Evolutionary conservation across 768 basidiomycete species (phyloP).

Genomic region (Phanerochaete carnosa): DNA sequence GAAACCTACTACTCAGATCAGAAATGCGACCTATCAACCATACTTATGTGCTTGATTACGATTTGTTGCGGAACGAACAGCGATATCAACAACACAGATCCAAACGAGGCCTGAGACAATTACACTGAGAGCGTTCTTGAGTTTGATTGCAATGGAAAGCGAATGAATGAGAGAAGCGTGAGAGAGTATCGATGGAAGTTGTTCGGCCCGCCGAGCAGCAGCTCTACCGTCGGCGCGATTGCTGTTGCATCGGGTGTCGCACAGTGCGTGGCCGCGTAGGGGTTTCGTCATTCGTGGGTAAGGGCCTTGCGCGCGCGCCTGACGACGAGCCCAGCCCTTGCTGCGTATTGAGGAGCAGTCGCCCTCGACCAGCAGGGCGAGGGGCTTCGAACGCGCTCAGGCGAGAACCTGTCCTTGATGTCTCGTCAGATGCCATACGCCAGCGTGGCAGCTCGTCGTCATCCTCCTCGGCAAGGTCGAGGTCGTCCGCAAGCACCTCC

Average conservation of each 20-base stretch:
- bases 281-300: constrained; percentile 47
- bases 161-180: not conserved
- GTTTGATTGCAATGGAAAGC: constrained; percentile 1
- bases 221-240: constrained; percentile 41
- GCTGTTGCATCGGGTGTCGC: constrained; percentile 33
- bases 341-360: constrained; percentile 4
- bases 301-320: constrained; percentile 33
- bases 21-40: not conserved
- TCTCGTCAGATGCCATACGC: constrained; percentile 10
- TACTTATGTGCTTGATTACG: not conserved
- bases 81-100: constrained; percentile 7
- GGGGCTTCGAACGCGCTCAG: not conserved
- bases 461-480: constrained; percentile 17
- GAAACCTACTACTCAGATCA: not conserved
- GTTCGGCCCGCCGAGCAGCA: not conserved
- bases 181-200: not conserved
- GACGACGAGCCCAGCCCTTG: constrained; percentile 10
- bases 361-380: constrained; percentile 1
- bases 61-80: constrained; percentile 4
- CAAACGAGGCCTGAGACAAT: constrained; percentile 4
- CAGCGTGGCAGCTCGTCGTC: constrained; percentile 21
- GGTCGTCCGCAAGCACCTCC: constrained; percentile 25
- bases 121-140: constrained; percentile 2
- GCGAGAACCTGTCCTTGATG: constrained; percentile 3
- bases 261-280: constrained; percentile 55